phyloP scores from a whole-genome alignment of 441 rosid genomes.

The Gossypium gossypioides region DNA sequence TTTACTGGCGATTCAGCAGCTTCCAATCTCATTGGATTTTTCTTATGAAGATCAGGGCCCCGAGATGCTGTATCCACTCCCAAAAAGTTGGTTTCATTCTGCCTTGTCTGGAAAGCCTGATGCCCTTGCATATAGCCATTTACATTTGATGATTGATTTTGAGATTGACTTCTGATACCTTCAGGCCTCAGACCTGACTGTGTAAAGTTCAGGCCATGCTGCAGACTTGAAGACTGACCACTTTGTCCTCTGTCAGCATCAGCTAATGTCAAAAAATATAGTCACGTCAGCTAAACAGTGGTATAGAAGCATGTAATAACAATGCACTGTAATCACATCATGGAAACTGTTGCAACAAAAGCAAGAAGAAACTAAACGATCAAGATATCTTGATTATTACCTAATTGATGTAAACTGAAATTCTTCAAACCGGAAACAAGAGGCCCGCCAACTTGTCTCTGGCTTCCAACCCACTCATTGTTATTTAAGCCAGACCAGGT shows the following conservation, averaged over 20 bases:
- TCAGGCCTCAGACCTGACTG: constrained; percentile 50
- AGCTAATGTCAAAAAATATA: constrained; percentile 32
- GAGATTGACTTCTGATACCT: constrained; percentile 33
- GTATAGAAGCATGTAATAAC: constrained; percentile 10
- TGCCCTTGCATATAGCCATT: constrained; percentile 61
- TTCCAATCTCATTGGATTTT: constrained; percentile 38
- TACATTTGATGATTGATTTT: constrained; percentile 33
- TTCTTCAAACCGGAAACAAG: constrained; percentile 42
- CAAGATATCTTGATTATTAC: constrained; percentile 28
- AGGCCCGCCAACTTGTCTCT: constrained; percentile 46
- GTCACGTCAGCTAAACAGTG: constrained; percentile 4
- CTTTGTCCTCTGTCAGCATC: constrained; percentile 41
- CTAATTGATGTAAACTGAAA: constrained; percentile 44
- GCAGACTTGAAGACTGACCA: constrained; percentile 34
- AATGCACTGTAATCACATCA: neutral
- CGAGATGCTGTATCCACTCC: constrained; percentile 46
- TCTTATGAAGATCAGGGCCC: constrained; percentile 46
- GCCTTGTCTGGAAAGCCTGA: constrained; percentile 37
- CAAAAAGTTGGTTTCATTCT: constrained; percentile 45
- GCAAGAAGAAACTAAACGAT: neutral
- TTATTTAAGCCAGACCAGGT: constrained; percentile 49
- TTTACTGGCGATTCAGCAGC: constrained; percentile 58
- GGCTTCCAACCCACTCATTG: constrained; percentile 47
- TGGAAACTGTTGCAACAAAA: neutral
- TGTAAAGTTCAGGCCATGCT: constrained; percentile 39